Conservation (phyloP, 495 filamentous ascomycete species). For the Tuber borchii region DNA sequence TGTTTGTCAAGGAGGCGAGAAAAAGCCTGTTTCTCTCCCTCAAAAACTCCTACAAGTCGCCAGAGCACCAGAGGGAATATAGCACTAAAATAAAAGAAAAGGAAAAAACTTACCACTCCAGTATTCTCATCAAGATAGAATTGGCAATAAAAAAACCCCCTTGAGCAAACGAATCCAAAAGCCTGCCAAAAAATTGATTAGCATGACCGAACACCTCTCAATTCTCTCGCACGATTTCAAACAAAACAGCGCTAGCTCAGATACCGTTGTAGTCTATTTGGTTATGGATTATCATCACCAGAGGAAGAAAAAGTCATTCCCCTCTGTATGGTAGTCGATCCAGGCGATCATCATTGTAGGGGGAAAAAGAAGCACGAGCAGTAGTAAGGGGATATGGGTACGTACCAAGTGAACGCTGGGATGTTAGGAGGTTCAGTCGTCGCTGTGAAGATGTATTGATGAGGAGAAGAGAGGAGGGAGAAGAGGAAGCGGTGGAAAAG, state of each 20-base stretch:
- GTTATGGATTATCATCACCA: constrained; percentile 1
- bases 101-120: background rate
- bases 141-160: background rate
- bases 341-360: background rate
- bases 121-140: constrained; percentile 1
- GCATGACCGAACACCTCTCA: background rate
- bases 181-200: background rate
- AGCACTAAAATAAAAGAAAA: background rate
- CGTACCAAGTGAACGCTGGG: background rate
- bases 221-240: background rate
- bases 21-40: constrained; percentile 65
- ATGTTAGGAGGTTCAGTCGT: background rate
- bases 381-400: background rate
- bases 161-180: background rate
- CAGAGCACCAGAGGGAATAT: constrained; percentile 45
- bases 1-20: constrained; percentile 66
- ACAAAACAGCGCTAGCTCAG: background rate
- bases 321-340: constrained; percentile 3
- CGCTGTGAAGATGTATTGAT: background rate
- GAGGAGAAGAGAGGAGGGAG: background rate
- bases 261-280: constrained; percentile 6
- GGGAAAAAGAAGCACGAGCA: background rate
- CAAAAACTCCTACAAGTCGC: constrained; percentile 48
- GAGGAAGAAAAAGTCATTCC: constrained; percentile 4
- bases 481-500: background rate